Evolutionary conservation across 2,329 filamentous ascomycete species (phyloP), one percentile per base, ranked within the genome.

Genomic region (Elsinoe batatas): DNA sequence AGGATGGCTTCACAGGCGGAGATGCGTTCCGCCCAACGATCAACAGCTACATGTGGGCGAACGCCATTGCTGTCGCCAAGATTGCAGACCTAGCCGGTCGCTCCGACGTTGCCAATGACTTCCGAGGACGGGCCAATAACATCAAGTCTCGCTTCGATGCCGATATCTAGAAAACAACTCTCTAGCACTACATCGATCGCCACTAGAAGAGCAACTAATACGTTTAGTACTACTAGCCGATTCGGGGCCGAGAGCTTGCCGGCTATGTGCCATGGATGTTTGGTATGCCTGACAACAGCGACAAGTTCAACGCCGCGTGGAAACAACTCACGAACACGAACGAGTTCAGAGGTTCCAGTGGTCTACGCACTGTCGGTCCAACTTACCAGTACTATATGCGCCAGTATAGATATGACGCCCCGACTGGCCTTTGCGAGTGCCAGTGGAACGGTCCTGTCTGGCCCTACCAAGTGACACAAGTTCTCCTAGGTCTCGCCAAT

Each of bases 401-500:
- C 0, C 71, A 72, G 58, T 72, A 72, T 58, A 64, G 70, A 6
- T 74, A 74, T 56, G 47, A 51, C 32, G 66, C 70, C 40, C 65
- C 65, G 8, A 62, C 60, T 1, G 59, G 66, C 6, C 47, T 51
- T 22, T 65, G 64, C 1, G 72, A 74, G 51, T 75, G 72, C 53
- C 72, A 74, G 47, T 74, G 72, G 72, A 74, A 74, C 38, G 72
- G 72, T 1, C 71, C 72, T 0, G 65, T 69, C 0, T 75, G 72
- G 72, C 71, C 72, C 0, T 75, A 70, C 56, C 72, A 74, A 57
- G 71, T 66, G 0, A 74, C 72, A 0, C 72, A 74, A 43, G 66
- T 67, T 1, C 64, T 74, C 0, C 64, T 68, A 0, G 72, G 64
- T 0, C 68, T 74, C 15, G 69, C 71, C 2, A 74, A 75, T 55